Evolutionary conservation across 2,329 filamentous ascomycete species (phyloP), one percentile per base, ranked within the genome.

Genomic region (Cytospora leucostoma): DNA sequence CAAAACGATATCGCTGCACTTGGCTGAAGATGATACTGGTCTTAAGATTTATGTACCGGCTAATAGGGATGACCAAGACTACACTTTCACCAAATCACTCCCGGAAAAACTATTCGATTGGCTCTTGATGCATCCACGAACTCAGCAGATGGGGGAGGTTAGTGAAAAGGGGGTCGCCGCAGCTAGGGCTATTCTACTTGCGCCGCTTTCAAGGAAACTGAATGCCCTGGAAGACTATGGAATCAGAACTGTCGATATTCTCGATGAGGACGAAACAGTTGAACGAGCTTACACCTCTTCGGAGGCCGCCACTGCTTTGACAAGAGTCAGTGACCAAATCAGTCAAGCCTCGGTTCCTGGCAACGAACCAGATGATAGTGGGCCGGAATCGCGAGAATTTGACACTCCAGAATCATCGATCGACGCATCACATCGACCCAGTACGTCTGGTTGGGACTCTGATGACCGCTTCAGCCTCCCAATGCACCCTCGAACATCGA

Each of bases 31-130:
- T 0, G 19, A 56, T 0, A 59, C 32, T 0, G 13, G 33, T 0
- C 65, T 76, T 4, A 67, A 65, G 4, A 57, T 78, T 0, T 78
- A 73, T n/a, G 61, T 79, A 0, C 76, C 77, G 0, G 66, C 65
- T 4, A 57, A 71, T 11, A 67, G 66, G 13, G 64, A 69, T 11
- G 53, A 64, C 0, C 76, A 74, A 54, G 66, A 71, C 6, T 66
- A 71, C 7, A 72, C 69, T 57, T 77, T 74, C 64, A 66, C 62
- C 12, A 68, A 66, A 0, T 35, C 56, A 0, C 72, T 78, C 1
- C 69, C 74, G 0, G 59, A 66, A 7, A 69, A 63, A 1, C 67
- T 79, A 2, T 66, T 73, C 0, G 62, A 70, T 11, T 78, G 75
- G 74, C 69, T 79, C 50, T 76, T 78, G 74, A 71, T 65, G 15